Evolutionary conservation across 2,329 filamentous ascomycete genomes (phyloP).

Genomic region (Fusarium irregulare): DNA sequence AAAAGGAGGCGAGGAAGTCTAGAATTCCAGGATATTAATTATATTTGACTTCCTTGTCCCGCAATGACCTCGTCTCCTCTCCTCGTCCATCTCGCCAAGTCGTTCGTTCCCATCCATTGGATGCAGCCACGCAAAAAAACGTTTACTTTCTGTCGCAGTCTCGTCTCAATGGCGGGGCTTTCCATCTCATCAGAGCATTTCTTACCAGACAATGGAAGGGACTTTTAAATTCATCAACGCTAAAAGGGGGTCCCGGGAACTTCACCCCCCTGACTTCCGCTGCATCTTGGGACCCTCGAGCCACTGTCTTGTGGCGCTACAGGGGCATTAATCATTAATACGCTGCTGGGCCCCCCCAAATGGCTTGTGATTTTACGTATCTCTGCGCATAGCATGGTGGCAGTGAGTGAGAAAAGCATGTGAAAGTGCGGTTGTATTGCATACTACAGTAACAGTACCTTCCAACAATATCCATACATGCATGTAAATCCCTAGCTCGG

Average conservation of each 20-base stretch:
- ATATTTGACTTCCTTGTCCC: slow-evolving; percentile 36
- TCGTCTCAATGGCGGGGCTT: slow-evolving; percentile 25
- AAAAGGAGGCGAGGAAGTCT: slow-evolving; percentile 25
- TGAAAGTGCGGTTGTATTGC: slow-evolving; percentile 45
- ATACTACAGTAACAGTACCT: slow-evolving; percentile 22
- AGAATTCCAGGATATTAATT: background rate
- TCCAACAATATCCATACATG: slow-evolving; percentile 2
- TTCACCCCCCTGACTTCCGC: slow-evolving; percentile 21
- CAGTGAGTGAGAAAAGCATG: slow-evolving; percentile 32
- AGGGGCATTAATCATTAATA: slow-evolving; percentile 20
- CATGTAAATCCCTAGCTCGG: slow-evolving; percentile 20
- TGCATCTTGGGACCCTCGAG: slow-evolving; percentile 18
- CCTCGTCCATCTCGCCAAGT: slow-evolving; percentile 30
- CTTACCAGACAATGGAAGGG: slow-evolving; percentile 6
- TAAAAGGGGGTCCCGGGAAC: slow-evolving; percentile 27
- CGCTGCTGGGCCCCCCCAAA: slow-evolving; percentile 6
- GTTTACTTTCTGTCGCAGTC: slow-evolving; percentile 10
- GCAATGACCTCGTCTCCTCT: slow-evolving; percentile 26
- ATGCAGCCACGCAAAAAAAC: background rate
- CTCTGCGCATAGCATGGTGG: background rate
- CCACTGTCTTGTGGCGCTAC: slow-evolving; percentile 36
- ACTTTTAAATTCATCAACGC: slow-evolving; percentile 18
- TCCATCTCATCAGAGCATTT: slow-evolving; percentile 18
- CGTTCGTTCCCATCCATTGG: slow-evolving; percentile 12
- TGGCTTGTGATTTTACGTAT: slow-evolving; percentile 20